Conservation (phyloP, 768 basidiomycete species). For the Suillus ampliporus region DNA sequence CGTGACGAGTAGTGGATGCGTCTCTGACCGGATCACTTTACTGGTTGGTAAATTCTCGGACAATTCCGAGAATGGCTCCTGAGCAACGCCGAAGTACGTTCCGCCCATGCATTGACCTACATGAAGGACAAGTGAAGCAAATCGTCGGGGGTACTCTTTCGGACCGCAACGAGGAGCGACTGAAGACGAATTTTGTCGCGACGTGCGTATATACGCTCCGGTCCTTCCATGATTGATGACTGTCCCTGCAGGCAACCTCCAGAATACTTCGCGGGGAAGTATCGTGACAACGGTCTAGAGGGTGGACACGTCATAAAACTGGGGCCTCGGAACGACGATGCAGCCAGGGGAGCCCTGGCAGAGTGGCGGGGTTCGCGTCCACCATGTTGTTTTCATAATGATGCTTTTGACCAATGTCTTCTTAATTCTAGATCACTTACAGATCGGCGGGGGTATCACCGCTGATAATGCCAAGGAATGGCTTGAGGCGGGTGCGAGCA, state of each 20-base stretch:
- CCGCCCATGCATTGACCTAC: constrained; percentile 96
- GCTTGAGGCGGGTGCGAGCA: constrained; percentile 89
- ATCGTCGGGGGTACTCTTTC: constrained; percentile 96
- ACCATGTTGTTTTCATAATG: constrained; percentile 15
- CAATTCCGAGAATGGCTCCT: constrained; percentile 24
- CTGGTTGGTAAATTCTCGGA: background rate
- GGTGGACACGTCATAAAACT: constrained; percentile 98
- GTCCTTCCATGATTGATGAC: background rate
- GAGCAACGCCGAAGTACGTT: constrained; percentile 55
- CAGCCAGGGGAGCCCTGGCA: constrained; percentile 82
- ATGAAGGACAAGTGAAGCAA: constrained; percentile 95
- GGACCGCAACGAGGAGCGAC: constrained; percentile 57
- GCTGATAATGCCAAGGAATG: constrained; percentile 81
- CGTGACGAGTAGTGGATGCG: background rate
- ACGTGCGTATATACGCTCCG: constrained; percentile 54
- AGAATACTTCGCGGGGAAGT: constrained; percentile 79
- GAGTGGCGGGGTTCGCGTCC: constrained; percentile 77
- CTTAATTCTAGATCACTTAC: constrained; percentile 64
- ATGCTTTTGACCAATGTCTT: constrained; percentile 13
- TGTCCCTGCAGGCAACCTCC: constrained; percentile 66
- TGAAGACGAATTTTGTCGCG: constrained; percentile 92
- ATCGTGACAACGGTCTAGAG: constrained; percentile 65
- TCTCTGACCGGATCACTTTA: background rate
- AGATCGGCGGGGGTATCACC: constrained; percentile 93
- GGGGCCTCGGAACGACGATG: constrained; percentile 85